Percentiles rank a stretch among this genome's conserved stretches.
Evolutionary conservation across 306 rosid genomes (phyloP).

Genomic region (Phaseolus lunatus): DNA sequence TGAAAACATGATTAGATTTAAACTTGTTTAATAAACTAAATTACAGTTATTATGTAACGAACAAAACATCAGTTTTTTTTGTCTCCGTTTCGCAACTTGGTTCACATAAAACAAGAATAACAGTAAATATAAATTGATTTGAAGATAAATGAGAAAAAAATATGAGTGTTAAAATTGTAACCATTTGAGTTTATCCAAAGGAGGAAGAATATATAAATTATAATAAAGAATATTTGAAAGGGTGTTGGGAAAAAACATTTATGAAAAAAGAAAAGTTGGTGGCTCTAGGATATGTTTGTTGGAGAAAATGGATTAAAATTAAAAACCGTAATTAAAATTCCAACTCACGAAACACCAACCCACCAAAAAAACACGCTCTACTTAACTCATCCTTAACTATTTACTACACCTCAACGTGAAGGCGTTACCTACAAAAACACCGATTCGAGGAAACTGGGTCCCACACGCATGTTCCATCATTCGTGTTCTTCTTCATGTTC

Average conservation of each 20-base stretch:
- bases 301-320: background rate
- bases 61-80: too few relatives aligned
- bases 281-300: background rate
- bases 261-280: background rate
- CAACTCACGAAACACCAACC: conserved; percentile 25
- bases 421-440: background rate
- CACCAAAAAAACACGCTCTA: background rate
- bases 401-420: background rate
- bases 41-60: too few relatives aligned
- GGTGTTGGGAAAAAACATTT: background rate
- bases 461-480: conserved; percentile 15
- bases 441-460: background rate
- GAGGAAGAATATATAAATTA: too few relatives aligned
- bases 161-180: too few relatives aligned
- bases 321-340: conserved; percentile 23
- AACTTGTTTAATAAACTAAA: too few relatives aligned
- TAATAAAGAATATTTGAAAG: too few relatives aligned
- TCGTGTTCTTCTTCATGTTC: background rate
- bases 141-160: too few relatives aligned
- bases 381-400: background rate
- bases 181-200: too few relatives aligned
- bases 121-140: too few relatives aligned
- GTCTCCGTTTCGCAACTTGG: too few relatives aligned
- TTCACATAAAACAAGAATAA: too few relatives aligned
- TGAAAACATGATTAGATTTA: too few relatives aligned